Conservation (phyloP, 495 filamentous ascomycete genomes). For the Penicillium malachiteum region DNA sequence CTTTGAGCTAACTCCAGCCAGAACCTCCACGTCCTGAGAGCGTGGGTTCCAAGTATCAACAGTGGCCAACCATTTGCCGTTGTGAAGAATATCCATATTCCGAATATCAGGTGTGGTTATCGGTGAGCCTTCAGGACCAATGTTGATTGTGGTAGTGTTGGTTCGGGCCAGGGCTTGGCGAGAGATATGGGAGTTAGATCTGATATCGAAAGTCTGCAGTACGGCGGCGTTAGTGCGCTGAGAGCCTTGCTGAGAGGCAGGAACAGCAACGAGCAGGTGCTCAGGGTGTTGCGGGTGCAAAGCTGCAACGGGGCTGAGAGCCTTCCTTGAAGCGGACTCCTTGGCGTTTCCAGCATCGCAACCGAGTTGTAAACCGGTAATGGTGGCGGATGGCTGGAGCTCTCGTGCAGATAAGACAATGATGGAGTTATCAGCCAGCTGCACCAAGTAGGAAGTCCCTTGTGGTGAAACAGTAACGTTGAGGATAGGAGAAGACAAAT, state of each 20-base stretch:
- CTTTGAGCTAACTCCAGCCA: slow-evolving; percentile 41
- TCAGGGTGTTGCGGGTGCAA: slow-evolving; percentile 57
- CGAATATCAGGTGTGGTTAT: slow-evolving; percentile 74
- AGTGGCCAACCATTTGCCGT: slow-evolving; percentile 89
- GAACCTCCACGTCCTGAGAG: slow-evolving; percentile 56
- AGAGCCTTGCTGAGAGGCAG: slow-evolving; percentile 40
- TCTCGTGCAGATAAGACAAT: slow-evolving; percentile 89
- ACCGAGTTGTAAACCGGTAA: slow-evolving; percentile 74
- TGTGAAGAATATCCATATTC: slow-evolving; percentile 66
- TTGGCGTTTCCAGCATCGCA: slow-evolving; percentile 15
- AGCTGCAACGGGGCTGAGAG: slow-evolving; percentile 18
- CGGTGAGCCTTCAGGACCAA: slow-evolving; percentile 63
- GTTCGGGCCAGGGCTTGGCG: slow-evolving; percentile 87
- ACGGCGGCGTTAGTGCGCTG: slow-evolving; percentile 47
- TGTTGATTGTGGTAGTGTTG: slow-evolving; percentile 76
- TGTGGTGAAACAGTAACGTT: slow-evolving; percentile 76
- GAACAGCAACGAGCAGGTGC: slow-evolving; percentile 61
- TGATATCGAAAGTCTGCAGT: slow-evolving; percentile 82
- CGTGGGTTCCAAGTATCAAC: slow-evolving; percentile 86
- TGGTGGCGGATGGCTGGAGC: slow-evolving; percentile 72
- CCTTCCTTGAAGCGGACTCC: slow-evolving; percentile 21
- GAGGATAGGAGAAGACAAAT: slow-evolving; percentile 80
- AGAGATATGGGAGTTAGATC: slow-evolving; percentile 66
- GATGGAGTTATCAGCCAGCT: slow-evolving; percentile 84
- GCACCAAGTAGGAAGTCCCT: slow-evolving; percentile 77